Evolutionary conservation across 106 monocot genomes (phyloP).

Genomic region (Dendrobium catenatum): DNA sequence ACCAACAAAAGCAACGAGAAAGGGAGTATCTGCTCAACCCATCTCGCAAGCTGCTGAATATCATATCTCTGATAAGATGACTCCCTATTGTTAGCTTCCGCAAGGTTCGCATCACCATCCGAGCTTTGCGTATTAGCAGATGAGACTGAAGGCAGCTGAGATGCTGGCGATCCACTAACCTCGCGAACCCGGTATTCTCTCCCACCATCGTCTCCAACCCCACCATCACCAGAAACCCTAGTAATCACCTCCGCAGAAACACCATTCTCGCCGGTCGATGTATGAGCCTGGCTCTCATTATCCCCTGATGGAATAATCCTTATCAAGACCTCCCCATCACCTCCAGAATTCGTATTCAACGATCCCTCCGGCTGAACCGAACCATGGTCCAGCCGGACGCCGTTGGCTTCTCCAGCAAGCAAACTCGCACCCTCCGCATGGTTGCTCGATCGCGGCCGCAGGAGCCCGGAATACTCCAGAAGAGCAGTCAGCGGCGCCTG

Average conservation of each 20-base stretch:
- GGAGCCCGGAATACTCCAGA: slow-evolving; percentile 69
- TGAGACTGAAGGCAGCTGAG: slow-evolving; percentile 8
- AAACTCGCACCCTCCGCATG: slow-evolving; percentile 26
- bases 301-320: slow-evolving; percentile 66
- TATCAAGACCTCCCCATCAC: slow-evolving; percentile 68
- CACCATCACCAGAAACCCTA: slow-evolving; percentile 8
- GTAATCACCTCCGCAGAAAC: neutral
- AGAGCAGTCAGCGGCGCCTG: slow-evolving; percentile 68
- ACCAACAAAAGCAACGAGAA: slow-evolving; percentile 87
- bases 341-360: slow-evolving; percentile 4
- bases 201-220: slow-evolving; percentile 12
- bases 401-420: slow-evolving; percentile 10
- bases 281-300: slow-evolving; percentile 21
- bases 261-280: slow-evolving; percentile 13
- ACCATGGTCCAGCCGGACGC: neutral
- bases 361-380: slow-evolving; percentile 10
- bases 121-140: slow-evolving; percentile 9
- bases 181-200: neutral
- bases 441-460: slow-evolving; percentile 31
- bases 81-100: slow-evolving; percentile 38
- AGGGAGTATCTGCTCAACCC: slow-evolving; percentile 95
- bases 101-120: slow-evolving; percentile 21
- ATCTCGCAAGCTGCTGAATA: slow-evolving; percentile 85
- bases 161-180: slow-evolving; percentile 6
- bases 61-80: slow-evolving; percentile 81